Evolutionary conservation across 2,329 filamentous ascomycete species (phyloP), one percentile per base, ranked within the genome.

Genomic region (Onygena corvina): DNA sequence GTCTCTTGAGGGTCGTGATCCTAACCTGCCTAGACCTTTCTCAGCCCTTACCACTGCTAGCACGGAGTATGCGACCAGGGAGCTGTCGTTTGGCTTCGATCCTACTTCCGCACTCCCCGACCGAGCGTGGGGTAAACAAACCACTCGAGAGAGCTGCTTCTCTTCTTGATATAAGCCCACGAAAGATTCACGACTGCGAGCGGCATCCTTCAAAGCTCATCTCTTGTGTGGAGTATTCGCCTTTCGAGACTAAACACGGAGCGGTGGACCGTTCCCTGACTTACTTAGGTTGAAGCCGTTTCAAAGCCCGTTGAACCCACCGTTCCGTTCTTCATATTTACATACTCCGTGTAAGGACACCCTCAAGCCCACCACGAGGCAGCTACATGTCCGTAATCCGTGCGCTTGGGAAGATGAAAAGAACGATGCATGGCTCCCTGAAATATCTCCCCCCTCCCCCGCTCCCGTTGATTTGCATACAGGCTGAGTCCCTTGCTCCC

Each of bases 281-380:
- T n/a, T n/a, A n/a, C n/a, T n/a, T 23, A 5, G 36, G 20, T 23
- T 23, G 36, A 23, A 40, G 20, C 36, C 11, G 30, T 33, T 33
- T 33, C 30, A 33, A 11, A 3, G 12, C 27, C 36, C 36, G 36
- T 40, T 40, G 12, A 40, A 25, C 20, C 36, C 36, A 40, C 36
- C 4, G 27, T 11, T 29, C 27, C n/a, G 36, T 40, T 40, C 11
- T 40, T n/a, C n/a, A n/a, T 25, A 40, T 21, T 23, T 40, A 25
- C 35, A 5, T 40, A 3, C n/a, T n/a, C n/a, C n/a, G n/a, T n/a
- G n/a, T n/a, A n/a, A n/a, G n/a, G n/a, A n/a, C n/a, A 40, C 25
- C 36, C 36, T 40, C 36, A 40, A 23, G 36, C 36, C 20, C 20
- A 21, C 36, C 36, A 40, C 36, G 36, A 40, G 36, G 36, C 5